Base-by-base conservation (phyloP, 2,329 filamentous ascomycete species). In the Elsinoe necatrix region DNA sequence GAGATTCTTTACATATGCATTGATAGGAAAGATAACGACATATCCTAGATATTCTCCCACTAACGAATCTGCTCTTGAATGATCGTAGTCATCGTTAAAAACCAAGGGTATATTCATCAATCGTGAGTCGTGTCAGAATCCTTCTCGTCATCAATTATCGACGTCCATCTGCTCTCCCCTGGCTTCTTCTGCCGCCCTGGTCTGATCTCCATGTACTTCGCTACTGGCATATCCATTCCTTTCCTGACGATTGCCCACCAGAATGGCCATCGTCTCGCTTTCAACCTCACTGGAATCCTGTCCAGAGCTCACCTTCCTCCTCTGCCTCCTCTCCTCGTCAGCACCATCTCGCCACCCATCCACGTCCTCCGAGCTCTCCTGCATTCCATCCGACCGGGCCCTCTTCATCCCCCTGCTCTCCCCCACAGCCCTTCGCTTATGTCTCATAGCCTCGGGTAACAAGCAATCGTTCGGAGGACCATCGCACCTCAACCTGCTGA, bases 261-360 rank as follows among this genome's bases (percentile, higher is more conserved):
- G 27, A 9, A 9, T 9, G 27, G 27, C 27, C 27, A 29, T 4
- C 4, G 27, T 29, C 27, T 29, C 9, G 4, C 27, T 9, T 29
- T 29, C 27, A 29, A 9, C 27, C 27, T 29, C 27, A 29, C 27
- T 29, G 9, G 27, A 29, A 9, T 29, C 27, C 27, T 29, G 27
- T 9, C 9, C 27, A 4, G 9, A 29, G 27, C 27, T 29, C 27
- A 39, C 18, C 48, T 25, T 37, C 48, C 48, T 35, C 48, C 43
- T 43, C 34, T 12, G 20, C 29, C 31, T 41, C 29, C 18, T 54
- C 27, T 55, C 58, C 34, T 62, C 62, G 34, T 60, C 62, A 12
- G 58, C 60, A 9, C 37, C 51, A 25, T 61, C 57, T 23, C 14
- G 35, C 31, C 23, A 58, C 34, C 25, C 59, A 25, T 62, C 59